Percentiles rank a stretch among this genome's conserved stretches.
Conservation (phyloP, 768 basidiomycete genomes). For the Pisolithus orientalis region DNA sequence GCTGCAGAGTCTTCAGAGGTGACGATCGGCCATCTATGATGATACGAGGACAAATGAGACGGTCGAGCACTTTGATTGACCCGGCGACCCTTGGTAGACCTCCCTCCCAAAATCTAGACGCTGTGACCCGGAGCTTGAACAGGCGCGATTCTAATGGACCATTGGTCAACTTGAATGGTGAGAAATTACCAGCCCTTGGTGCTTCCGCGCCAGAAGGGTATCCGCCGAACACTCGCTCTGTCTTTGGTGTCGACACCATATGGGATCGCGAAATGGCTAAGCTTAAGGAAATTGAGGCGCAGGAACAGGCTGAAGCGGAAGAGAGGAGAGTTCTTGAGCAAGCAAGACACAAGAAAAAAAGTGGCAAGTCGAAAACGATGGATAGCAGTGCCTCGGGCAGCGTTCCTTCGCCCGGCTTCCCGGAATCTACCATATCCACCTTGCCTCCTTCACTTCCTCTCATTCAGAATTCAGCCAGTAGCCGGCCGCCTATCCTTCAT, state of each 20-base stretch:
- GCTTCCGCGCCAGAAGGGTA: constrained; percentile 26
- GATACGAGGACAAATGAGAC: constrained; percentile 54
- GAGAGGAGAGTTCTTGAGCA: constrained; percentile 41
- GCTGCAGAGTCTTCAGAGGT: constrained; percentile 72
- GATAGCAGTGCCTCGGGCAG: constrained; percentile 29
- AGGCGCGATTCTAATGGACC: constrained; percentile 56
- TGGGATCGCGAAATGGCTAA: constrained; percentile 89
- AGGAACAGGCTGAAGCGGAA: constrained; percentile 55
- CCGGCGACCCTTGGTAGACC: constrained; percentile 55
- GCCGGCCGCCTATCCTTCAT: constrained; percentile 23
- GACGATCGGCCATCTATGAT: constrained; percentile 93
- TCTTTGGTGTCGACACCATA: constrained; percentile 89
- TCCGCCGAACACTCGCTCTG: constrained; percentile 55
- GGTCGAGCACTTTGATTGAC: constrained; percentile 69
- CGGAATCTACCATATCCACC: constrained; percentile 11
- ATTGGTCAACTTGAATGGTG: constrained; percentile 56
- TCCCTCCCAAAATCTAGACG: constrained; percentile 36
- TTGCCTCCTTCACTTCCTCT: constrained; percentile 28
- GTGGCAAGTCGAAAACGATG: constrained; percentile 41
- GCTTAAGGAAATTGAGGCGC: constrained; percentile 68
- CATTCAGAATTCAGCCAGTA: constrained; percentile 29
- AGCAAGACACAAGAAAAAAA: constrained; percentile 39
- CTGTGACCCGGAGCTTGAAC: constrained; percentile 35
- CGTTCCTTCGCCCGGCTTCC: constrained; percentile 31
- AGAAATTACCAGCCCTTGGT: constrained; percentile 25